Conservation (phyloP, 2,329 filamentous ascomycete species). For the Cordyceps javanica region DNA sequence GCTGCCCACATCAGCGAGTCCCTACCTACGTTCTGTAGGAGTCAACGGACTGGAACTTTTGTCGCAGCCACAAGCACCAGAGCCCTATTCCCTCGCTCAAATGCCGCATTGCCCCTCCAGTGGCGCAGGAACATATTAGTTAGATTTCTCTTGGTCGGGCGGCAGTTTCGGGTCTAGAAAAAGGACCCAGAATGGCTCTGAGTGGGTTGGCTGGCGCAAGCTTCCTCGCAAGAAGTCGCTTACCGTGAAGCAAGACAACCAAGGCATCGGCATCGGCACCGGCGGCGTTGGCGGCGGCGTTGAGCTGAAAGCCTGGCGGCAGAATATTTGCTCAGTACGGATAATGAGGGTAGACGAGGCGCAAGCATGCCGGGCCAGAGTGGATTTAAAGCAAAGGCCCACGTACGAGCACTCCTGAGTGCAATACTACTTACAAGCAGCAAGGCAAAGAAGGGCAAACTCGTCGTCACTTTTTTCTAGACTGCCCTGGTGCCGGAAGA, state of each 20-base stretch:
- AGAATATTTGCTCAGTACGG: too few species aligned
- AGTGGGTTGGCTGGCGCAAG: background rate
- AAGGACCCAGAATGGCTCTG: background rate
- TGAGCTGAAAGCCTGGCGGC: conserved; percentile 8
- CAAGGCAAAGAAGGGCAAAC: too few species aligned
- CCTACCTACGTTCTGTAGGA: background rate
- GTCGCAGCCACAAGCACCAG: background rate
- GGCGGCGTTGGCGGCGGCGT: background rate
- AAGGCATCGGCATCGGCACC: background rate
- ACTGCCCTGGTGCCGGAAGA: conserved; percentile 5
- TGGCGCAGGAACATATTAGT: background rate
- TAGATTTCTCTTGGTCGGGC: background rate
- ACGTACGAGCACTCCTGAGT: background rate
- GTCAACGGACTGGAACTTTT: background rate
- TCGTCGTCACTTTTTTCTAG: background rate
- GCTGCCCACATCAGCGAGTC: background rate
- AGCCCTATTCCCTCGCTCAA: background rate
- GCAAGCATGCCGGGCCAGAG: background rate
- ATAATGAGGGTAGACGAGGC: background rate
- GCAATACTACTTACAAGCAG: too few species aligned
- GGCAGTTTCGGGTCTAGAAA: background rate
- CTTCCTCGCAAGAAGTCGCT: background rate
- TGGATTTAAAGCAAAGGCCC: background rate
- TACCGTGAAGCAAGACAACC: background rate
- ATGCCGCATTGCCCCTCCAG: background rate